A percentile compares a stretch with the other conserved stretches of the same genome.
Evolutionary conservation across 441 rosid species (phyloP).

Genomic region (Raphanus hybrid): DNA sequence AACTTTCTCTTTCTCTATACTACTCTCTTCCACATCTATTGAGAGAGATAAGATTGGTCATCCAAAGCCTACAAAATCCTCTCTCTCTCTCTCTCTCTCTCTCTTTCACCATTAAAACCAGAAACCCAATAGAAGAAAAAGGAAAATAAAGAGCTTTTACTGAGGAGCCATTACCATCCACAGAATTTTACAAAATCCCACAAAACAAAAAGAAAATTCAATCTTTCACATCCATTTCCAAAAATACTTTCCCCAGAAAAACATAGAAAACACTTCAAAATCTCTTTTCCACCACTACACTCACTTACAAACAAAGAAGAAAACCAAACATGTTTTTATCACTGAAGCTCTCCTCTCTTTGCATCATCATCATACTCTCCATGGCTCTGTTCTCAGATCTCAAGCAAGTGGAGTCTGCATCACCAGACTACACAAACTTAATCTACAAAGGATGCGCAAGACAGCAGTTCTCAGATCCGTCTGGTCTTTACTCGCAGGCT

Average conservation of each 20-base stretch:
- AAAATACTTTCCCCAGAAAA: slow-evolving; percentile 36
- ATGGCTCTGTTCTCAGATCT: slow-evolving; percentile 20
- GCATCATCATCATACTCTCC: slow-evolving; percentile 25
- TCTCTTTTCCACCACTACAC: background rate
- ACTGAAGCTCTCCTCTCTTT: slow-evolving; percentile 21
- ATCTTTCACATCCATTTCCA: slow-evolving; percentile 17
- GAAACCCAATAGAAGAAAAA: slow-evolving; percentile 17
- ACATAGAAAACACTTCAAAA: background rate
- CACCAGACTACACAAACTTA: slow-evolving; percentile 59
- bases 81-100: slow-evolving; percentile 8
- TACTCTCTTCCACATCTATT: background rate
- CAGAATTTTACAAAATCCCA: slow-evolving; percentile 24
- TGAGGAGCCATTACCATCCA: slow-evolving; percentile 22
- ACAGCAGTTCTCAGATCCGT: slow-evolving; percentile 76
- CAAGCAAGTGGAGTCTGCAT: slow-evolving; percentile 47
- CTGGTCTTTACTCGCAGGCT: slow-evolving; percentile 77
- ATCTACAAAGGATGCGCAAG: slow-evolving; percentile 90
- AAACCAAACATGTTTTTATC: slow-evolving; percentile 1
- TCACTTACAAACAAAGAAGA: background rate
- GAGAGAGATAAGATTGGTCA: slow-evolving; percentile 30
- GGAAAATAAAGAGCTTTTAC: slow-evolving; percentile 27
- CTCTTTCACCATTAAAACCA: slow-evolving; percentile 34
- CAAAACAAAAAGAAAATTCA: slow-evolving; percentile 19
- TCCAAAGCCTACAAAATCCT: slow-evolving; percentile 15
- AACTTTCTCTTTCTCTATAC: too few relatives aligned